Conservation (phyloP, 1,284 basidiomycete genomes). For the Rhodotorula sp. region DNA sequence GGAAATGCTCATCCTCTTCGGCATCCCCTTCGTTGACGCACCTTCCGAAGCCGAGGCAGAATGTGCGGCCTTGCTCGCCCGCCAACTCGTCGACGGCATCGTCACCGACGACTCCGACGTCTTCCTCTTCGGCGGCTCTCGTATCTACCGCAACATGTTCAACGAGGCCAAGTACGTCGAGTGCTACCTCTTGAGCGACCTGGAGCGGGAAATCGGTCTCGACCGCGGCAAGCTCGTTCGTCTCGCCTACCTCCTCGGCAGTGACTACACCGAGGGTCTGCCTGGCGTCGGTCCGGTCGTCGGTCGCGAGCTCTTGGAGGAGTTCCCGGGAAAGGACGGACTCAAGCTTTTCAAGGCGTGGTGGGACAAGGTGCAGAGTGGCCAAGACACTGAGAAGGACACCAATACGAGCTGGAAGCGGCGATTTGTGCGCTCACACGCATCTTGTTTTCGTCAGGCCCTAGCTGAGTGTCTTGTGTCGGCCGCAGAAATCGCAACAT, state of each 20-base stretch:
- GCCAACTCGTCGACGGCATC: conserved; percentile 89
- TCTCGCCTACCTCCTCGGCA: conserved; percentile 89
- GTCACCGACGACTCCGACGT: conserved; percentile 99
- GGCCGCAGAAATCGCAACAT: conserved; percentile 79
- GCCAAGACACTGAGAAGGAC: conserved; percentile 64
- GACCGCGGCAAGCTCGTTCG: conserved; percentile 82
- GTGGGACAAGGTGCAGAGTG: conserved; percentile 94
- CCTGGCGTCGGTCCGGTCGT: conserved; percentile 91
- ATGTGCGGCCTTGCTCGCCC: conserved; percentile 83
- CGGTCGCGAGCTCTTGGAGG: conserved; percentile 88
- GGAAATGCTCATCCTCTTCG: conserved; percentile 87
- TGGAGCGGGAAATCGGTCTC: conserved; percentile 82
- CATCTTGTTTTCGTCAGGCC: conserved; percentile 2
- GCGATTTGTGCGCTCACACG: conserved; percentile 67
- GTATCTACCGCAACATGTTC: conserved; percentile 99
- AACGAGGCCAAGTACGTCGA: conserved; percentile 98
- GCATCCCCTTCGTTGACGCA: conserved; percentile 96
- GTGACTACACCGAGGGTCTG: conserved; percentile 97
- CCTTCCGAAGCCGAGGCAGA: conserved; percentile 99
- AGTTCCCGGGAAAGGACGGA: conserved; percentile 81
- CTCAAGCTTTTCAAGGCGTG: conserved; percentile 84
- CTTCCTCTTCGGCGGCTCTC: conserved; percentile 90
- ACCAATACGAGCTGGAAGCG: conserved; percentile 71
- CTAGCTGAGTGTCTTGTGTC: not conserved
- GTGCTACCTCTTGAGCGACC: conserved; percentile 81